Evolutionary conservation across 2,329 filamentous ascomycete species (phyloP).

Genomic region (Clonostachys solani): DNA sequence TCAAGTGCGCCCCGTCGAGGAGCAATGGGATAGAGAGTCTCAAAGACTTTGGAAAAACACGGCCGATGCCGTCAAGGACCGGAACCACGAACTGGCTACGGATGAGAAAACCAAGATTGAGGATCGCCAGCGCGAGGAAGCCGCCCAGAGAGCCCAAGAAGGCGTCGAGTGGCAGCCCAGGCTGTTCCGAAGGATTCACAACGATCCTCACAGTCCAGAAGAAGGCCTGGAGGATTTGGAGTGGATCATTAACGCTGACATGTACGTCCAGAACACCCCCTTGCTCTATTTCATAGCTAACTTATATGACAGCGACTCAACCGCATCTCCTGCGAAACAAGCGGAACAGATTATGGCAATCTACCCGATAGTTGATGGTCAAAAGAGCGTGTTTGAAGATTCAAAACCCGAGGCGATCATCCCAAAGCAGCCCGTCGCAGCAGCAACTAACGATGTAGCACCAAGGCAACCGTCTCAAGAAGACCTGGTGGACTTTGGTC

Average conservation of each 20-base stretch:
- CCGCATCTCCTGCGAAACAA: conserved; percentile 61
- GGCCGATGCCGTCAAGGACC: conserved; percentile 73
- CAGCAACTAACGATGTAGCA: background rate
- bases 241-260: conserved; percentile 85
- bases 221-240: conserved; percentile 87
- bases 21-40: conserved; percentile 88
- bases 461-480: conserved; percentile 7
- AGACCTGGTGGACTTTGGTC: conserved; percentile 55
- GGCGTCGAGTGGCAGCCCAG: conserved; percentile 84
- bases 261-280: conserved; percentile 50
- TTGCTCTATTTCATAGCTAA: background rate
- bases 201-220: conserved; percentile 65
- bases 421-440: background rate
- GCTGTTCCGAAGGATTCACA: conserved; percentile 73
- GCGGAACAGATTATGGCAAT: conserved; percentile 82
- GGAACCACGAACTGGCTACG: conserved; percentile 85
- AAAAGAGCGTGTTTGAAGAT: conserved; percentile 41
- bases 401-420: background rate
- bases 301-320: conserved; percentile 16
- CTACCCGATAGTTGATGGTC: conserved; percentile 78
- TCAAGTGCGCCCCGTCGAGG: conserved; percentile 68
- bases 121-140: conserved; percentile 85
- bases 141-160: conserved; percentile 71
- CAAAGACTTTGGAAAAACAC: conserved; percentile 83
- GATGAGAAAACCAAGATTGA: conserved; percentile 97